Percentiles rank a stretch among this genome's conserved stretches.
Evolutionary conservation across 768 basidiomycete genomes (phyloP).

Genomic region (Dentipellis fragilis): DNA sequence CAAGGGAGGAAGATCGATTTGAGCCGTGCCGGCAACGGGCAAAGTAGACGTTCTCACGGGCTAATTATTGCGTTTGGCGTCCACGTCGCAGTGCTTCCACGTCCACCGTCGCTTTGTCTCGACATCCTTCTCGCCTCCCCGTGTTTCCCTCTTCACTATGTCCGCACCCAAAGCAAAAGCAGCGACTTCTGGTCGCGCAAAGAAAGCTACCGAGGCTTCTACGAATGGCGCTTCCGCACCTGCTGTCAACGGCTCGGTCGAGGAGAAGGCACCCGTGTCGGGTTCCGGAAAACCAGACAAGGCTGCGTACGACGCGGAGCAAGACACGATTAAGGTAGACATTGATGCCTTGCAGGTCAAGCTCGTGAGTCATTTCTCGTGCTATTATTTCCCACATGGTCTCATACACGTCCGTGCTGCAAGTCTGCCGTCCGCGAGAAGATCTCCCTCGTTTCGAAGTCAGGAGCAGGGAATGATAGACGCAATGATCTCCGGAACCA

Average conservation of each 20-base stretch:
- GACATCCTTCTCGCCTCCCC: conserved; percentile 6
- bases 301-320: conserved; percentile 72
- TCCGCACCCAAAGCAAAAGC: conserved; percentile 46
- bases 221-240: conserved; percentile 25
- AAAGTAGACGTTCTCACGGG: conserved; percentile 2
- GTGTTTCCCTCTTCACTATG: conserved; percentile 19
- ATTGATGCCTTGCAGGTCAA: conserved; percentile 77
- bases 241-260: conserved; percentile 33
- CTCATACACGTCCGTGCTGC: not conserved
- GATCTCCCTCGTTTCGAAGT: conserved; percentile 52
- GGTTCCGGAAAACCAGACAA: conserved; percentile 72
- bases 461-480: conserved; percentile 59
- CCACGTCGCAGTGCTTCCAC: conserved; percentile 11
- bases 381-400: not conserved
- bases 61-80: not conserved
- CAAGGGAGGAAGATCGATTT: not conserved
- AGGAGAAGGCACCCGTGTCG: conserved; percentile 16
- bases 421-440: conserved; percentile 70
- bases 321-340: conserved; percentile 70
- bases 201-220: conserved; percentile 6
- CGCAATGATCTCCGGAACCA: conserved; percentile 66
- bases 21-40: not conserved
- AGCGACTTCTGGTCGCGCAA: conserved; percentile 29
- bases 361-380: conserved; percentile 46
- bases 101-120: conserved; percentile 20